Evolutionary conservation across 164 flowering plant species (phyloP).

Genomic region (Magnolia kwangsiensis): DNA sequence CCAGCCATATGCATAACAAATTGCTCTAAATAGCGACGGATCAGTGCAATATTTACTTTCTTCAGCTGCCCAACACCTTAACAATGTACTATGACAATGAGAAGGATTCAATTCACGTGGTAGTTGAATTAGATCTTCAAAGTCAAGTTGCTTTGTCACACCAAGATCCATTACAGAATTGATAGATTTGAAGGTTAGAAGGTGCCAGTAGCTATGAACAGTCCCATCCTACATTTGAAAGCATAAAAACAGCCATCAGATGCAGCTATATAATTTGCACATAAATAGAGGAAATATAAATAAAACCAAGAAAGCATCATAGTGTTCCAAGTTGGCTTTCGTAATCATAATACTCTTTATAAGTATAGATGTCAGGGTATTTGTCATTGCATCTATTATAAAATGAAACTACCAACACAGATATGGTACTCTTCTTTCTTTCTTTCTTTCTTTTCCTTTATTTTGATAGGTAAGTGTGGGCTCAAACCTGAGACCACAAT

Average conservation of each 20-base stretch:
- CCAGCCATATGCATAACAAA: slow-evolving; percentile 81
- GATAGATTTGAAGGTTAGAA: slow-evolving; percentile 57
- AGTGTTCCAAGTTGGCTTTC: background rate
- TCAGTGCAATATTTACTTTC: slow-evolving; percentile 23
- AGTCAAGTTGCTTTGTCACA: slow-evolving; percentile 71
- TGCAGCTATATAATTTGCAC: background rate
- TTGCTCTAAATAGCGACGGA: slow-evolving; percentile 67
- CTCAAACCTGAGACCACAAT: too few species aligned
- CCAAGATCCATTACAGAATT: slow-evolving; percentile 63
- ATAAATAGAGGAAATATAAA: background rate
- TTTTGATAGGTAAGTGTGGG: too few species aligned
- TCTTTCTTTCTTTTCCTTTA: too few species aligned
- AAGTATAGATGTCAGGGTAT: too few species aligned
- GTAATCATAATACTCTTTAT: too few species aligned
- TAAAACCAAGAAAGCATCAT: background rate
- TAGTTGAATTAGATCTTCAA: slow-evolving; percentile 65
- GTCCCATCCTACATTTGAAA: slow-evolving; percentile 31
- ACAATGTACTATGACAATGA: slow-evolving; percentile 44
- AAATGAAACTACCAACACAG: too few species aligned
- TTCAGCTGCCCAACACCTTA: slow-evolving; percentile 61
- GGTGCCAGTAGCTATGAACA: slow-evolving; percentile 40
- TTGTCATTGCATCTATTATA: too few species aligned
- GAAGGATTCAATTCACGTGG: slow-evolving; percentile 71
- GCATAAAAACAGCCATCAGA: background rate
- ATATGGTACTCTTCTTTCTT: too few species aligned